Base-by-base conservation (phyloP, 371 early-diverging fungal species). In the Modicella reniformis region DNA sequence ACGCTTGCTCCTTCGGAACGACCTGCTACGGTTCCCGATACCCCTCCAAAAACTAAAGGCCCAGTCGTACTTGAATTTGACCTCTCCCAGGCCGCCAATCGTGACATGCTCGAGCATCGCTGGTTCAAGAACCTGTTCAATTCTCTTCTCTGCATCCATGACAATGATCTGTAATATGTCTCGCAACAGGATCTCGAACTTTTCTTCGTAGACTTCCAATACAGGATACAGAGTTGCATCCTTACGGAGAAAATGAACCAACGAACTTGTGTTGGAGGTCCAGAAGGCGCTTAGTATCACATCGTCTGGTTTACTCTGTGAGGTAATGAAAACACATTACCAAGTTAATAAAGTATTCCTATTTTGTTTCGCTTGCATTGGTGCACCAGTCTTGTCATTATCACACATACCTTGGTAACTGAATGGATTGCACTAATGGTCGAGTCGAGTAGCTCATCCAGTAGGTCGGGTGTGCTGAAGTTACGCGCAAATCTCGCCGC, bases 401-500 rank as follows among this genome's bases (percentile, higher is more conserved):
- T 49, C 21, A 15, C 1, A 2, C 48, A 50, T 70, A 89, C 92
- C 85, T 87, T 86, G n/a, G 90, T 82, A n/a, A 72, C 76, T 2
- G 57, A 63, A 33, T 87, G 80, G 49, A 96, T 92, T 9, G 87
- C 83, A 0, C 74, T 77, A 28, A 94, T 59, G 10, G 90, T 84
- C 10, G 86, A 87, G 5, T 84, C 81, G 12, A 95, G 77, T 1
- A 96, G 85, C 54, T 85, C 82, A 21, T 92, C 86, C 28, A 95
- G 69, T 8, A 95, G 76, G 41, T 93, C 95, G 3, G 80, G 72
- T 33, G 87, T 85, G 28, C 92, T 89, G 68, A 87, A 93, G 69
- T 94, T 90, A 72, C 88, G 90, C 23, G 96, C 95, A 76, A 93
- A 98, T 56, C 98, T 83, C 23, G 95, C 92, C 25, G 90, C 88